phyloP scores from a whole-genome alignment of 2,329 filamentous ascomycete species.

The Beauveria sp. region DNA sequence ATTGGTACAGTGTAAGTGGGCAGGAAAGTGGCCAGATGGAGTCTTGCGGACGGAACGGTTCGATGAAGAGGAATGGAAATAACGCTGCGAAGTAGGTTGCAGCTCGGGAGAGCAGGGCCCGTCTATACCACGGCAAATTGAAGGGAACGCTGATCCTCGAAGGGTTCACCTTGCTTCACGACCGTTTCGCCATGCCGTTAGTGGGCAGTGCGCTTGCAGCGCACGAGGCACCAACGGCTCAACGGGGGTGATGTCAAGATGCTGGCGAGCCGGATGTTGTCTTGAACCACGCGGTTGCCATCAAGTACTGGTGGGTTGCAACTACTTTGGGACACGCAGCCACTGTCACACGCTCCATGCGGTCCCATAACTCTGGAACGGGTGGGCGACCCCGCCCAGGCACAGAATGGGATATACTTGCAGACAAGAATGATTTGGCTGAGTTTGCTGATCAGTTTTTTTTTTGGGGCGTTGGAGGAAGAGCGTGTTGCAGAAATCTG shows the following conservation, averaged over 20 bases:
- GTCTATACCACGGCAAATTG: background rate
- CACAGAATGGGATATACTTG: background rate
- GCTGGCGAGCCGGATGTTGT: too few relatives aligned
- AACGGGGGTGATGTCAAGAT: too few relatives aligned
- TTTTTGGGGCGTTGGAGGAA: background rate
- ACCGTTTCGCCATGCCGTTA: background rate
- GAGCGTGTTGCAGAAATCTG: too few relatives aligned
- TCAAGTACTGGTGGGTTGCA: too few relatives aligned
- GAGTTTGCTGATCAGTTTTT: background rate
- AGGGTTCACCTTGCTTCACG: background rate
- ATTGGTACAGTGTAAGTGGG: background rate
- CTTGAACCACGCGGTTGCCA: too few relatives aligned
- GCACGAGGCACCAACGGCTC: background rate
- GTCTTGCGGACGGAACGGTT: background rate
- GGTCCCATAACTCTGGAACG: slow-evolving; percentile 10
- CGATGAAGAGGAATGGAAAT: background rate
- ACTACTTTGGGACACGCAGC: too few relatives aligned
- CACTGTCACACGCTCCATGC: background rate
- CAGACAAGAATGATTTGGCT: background rate
- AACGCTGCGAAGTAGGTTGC: background rate
- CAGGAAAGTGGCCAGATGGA: background rate
- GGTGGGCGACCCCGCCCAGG: background rate
- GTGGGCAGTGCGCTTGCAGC: background rate
- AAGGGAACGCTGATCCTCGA: background rate
- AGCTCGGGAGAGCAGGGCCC: background rate